These are phyloP conservation scores for Venturia pyrina DNA, from an alignment of 2,329 filamentous ascomycete genomes.

Conservation along the genomic window DNA sequence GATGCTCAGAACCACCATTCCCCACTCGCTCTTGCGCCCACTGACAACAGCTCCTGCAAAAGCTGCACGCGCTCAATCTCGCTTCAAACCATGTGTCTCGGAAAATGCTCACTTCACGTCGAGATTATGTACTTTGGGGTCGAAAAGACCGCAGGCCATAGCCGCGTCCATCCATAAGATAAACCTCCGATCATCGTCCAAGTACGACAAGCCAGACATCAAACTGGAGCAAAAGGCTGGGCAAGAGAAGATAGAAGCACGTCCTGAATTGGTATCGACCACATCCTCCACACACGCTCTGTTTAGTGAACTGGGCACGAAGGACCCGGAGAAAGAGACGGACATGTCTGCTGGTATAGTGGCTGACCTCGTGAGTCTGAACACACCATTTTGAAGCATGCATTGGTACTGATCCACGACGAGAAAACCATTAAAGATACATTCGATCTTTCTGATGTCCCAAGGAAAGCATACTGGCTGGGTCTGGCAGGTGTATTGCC, in stretches of 20 bases:
- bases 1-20: constrained; percentile 7
- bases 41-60: not conserved
- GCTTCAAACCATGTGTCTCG: not conserved
- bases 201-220: constrained; percentile 35
- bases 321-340: constrained; percentile 24
- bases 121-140: constrained; percentile 30
- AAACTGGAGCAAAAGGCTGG: constrained; percentile 47
- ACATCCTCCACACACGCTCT: constrained; percentile 41
- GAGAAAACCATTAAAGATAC: constrained; percentile 40
- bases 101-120: constrained; percentile 27
- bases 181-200: not conserved
- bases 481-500: constrained; percentile 42
- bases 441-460: constrained; percentile 36
- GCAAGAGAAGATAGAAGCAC: constrained; percentile 45
- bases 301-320: constrained; percentile 27
- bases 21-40: constrained; percentile 4
- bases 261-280: constrained; percentile 51
- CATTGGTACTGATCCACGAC: constrained; percentile 11
- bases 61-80: not conserved
- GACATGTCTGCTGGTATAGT: constrained; percentile 39
- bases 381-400: constrained; percentile 7
- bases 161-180: constrained; percentile 33
- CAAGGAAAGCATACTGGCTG: constrained; percentile 38
- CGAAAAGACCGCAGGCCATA: constrained; percentile 24
- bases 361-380: constrained; percentile 23